Percentiles rank a stretch among this genome's conserved stretches.
Evolutionary conservation across 2,329 filamentous ascomycete genomes (phyloP).

Genomic region (Celoporthe dispersa): DNA sequence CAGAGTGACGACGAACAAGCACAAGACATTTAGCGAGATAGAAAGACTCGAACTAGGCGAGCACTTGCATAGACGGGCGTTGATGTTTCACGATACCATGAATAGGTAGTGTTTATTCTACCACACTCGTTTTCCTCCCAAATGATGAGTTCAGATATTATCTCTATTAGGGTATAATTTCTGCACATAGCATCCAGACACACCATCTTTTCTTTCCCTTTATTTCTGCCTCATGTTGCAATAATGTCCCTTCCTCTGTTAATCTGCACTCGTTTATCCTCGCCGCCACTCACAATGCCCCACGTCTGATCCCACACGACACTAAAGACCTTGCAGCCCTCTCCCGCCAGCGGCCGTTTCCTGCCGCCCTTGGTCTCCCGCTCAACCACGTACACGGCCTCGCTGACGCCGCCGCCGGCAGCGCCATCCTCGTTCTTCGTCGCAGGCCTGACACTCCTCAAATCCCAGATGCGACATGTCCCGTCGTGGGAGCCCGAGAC

Average conservation of each 20-base stretch:
- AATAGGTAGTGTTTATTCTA: slow-evolving; percentile 3
- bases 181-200: slow-evolving; percentile 15
- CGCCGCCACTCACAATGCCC: slow-evolving; percentile 88
- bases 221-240: slow-evolving; percentile 36
- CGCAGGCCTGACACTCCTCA: slow-evolving; percentile 69
- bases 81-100: slow-evolving; percentile 19
- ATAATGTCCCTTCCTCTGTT: slow-evolving; percentile 69
- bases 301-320: slow-evolving; percentile 85
- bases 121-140: slow-evolving; percentile 4
- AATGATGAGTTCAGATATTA: slow-evolving; percentile 14
- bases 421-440: slow-evolving; percentile 63
- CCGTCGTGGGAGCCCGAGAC: slow-evolving; percentile 92
- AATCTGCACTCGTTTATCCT: slow-evolving; percentile 94
- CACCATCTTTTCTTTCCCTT: slow-evolving; percentile 5
- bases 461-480: slow-evolving; percentile 92
- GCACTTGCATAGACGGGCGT: slow-evolving; percentile 1
- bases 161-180: slow-evolving; percentile 33
- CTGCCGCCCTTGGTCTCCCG: slow-evolving; percentile 72
- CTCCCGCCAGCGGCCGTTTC: slow-evolving; percentile 70
- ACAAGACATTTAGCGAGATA: background rate
- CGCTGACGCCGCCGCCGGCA: slow-evolving; percentile 65
- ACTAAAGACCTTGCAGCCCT: slow-evolving; percentile 87
- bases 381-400: slow-evolving; percentile 76
- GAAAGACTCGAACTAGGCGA: background rate
- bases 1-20: background rate